Base-by-base conservation (phyloP, 768 basidiomycete genomes). In the Lactarius indigo region DNA sequence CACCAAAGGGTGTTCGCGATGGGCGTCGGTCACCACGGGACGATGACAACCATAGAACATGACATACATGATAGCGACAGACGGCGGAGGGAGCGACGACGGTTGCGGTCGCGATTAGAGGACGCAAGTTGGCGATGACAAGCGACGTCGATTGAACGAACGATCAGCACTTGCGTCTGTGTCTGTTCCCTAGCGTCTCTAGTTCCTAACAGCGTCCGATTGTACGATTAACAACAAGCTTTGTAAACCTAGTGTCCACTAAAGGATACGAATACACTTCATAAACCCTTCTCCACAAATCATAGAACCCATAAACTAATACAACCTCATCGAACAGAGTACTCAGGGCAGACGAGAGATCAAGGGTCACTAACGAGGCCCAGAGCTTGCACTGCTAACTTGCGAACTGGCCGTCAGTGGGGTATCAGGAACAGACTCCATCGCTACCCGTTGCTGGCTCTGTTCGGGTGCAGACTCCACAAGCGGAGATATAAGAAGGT, bases 51-150 rank as follows among this genome's bases (percentile, higher is more conserved):
- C 72, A 64, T 15, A 63, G 55, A 26, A 37, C 69, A 35, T 64
- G 64, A 35, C 64, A 61, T 10, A 41, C 41, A 39, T 1, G 1
- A 59, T 47, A 55, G 57, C 52, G 63, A 67, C 30, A 47, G 64
- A 50, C 41, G 66, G 8, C 26, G 70, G 57, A 55, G 72, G 15
- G 74, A 74, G 37, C 37, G 37, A 39, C 15, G 37, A 39, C 5
- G 57, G 20, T 72, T 74, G 31, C 65, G 75, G 39, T 73, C 73
- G 50, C 74, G 75, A 56, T 77, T 75, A 12, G 61, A 68, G 20
- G 63, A 62, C 8, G 30, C 50, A 18, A 74, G 55, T 63, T 26
- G 72, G 71, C 28, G 69, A 70, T 41, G 76, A 74, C 26, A 39
- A 39, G 15, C 74, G 78, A 58, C 71, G 78, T 44, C 70, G 78